Conservation (phyloP, 1,139 yeast species). For the Citeromyces siamensis region DNA sequence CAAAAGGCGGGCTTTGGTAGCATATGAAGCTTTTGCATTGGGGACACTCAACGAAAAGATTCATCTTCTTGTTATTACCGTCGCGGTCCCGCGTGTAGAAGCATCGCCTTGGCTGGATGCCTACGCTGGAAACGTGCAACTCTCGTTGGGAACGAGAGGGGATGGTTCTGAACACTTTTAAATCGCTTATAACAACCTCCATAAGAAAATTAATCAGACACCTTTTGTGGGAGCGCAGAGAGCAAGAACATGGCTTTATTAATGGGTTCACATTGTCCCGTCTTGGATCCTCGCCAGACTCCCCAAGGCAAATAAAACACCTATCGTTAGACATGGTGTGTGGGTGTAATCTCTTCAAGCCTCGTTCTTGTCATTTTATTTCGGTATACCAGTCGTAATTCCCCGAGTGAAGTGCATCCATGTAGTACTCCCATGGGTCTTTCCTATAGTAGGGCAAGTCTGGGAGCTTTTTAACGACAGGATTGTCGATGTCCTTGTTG, state of each 20-base stretch:
- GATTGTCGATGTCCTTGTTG: constrained; percentile 1
- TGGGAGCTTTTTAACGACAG: neutral
- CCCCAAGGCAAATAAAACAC: constrained; percentile 35
- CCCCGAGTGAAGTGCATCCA: neutral
- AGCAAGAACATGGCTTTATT: constrained; percentile 29
- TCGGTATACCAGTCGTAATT: neutral
- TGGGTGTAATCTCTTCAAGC: no score
- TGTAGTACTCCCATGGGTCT: neutral
- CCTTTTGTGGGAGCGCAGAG: constrained; percentile 27
- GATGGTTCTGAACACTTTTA: no score
- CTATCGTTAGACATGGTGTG: constrained; percentile 4
- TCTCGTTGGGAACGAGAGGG: constrained; percentile 15
- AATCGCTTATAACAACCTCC: no score
- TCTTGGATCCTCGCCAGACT: constrained; percentile 25
- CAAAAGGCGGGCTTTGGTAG: constrained; percentile 12
- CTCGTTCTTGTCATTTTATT: no score
- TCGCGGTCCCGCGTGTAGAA: neutral
- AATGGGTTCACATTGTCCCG: constrained; percentile 20
- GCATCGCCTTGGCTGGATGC: neutral
- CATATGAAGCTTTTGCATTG: constrained; percentile 27
- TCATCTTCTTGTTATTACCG: neutral
- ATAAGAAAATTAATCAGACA: constrained; percentile 33
- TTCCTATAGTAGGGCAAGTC: neutral
- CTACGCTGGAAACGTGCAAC: no score
- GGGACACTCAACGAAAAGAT: constrained; percentile 21